phyloP scores from a whole-genome alignment of 768 basidiomycete genomes.

The Imleria badia region DNA sequence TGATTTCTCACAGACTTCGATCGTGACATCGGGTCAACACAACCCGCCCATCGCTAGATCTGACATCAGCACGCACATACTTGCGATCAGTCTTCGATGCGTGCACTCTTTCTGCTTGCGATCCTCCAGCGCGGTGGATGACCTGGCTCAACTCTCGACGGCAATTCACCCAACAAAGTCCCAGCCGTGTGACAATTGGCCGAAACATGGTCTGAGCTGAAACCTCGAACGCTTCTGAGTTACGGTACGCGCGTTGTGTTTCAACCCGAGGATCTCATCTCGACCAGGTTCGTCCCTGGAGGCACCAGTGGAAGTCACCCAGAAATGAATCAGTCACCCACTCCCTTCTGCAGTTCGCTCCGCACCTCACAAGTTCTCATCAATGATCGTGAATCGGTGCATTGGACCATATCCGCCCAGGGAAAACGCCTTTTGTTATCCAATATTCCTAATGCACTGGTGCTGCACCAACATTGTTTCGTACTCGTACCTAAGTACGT shows the following conservation, averaged over 20 bases:
- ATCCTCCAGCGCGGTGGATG: constrained; percentile 12
- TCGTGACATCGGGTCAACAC: constrained; percentile 2
- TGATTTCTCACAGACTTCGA: constrained; percentile 12
- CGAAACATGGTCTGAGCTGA: constrained; percentile 12
- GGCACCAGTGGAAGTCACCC: background rate
- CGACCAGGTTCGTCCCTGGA: background rate
- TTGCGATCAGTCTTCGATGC: constrained; percentile 3
- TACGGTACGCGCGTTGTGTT: constrained; percentile 4
- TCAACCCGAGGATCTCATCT: constrained; percentile 19
- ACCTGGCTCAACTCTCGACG: background rate
- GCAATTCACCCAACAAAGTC: background rate
- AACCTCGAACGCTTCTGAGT: constrained; percentile 1
- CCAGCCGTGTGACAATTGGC: background rate
- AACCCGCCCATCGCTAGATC: background rate
- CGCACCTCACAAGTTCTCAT: constrained; percentile 3
- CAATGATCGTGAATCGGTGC: constrained; percentile 18
- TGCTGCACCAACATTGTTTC: background rate
- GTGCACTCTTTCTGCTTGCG: constrained; percentile 7
- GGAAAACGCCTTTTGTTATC: constrained; percentile 3
- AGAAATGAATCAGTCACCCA: constrained; percentile 8
- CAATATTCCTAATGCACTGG: background rate
- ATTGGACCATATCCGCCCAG: background rate
- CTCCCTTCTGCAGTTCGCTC: background rate
- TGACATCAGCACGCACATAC: background rate
- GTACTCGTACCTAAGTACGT: background rate